Percentiles rank a stretch among this genome's conserved stretches.
Conservation (phyloP, 2,329 filamentous ascomycete species). For the Pseudocercospora vitis region DNA sequence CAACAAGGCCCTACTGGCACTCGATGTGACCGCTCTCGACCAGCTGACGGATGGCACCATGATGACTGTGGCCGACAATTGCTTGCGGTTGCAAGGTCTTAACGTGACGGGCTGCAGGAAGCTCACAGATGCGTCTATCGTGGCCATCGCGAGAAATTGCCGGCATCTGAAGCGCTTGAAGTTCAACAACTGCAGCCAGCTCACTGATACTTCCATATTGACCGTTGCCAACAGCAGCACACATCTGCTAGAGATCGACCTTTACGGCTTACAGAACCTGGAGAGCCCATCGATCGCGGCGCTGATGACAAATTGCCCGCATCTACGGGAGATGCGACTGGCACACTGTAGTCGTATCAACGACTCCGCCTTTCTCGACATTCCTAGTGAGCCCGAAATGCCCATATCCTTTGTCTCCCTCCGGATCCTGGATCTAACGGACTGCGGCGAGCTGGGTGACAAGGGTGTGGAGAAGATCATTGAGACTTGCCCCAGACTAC, state of each 20-base stretch:
- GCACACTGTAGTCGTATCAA: slow-evolving; percentile 82
- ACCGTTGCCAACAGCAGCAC: slow-evolving; percentile 86
- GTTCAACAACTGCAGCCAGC: slow-evolving; percentile 85
- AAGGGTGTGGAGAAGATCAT: slow-evolving; percentile 87
- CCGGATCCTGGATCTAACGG: slow-evolving; percentile 90
- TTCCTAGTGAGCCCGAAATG: slow-evolving; percentile 62
- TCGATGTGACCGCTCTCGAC: slow-evolving; percentile 82
- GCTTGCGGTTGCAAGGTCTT: slow-evolving; percentile 80
- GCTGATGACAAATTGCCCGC: slow-evolving; percentile 73
- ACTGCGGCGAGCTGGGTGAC: slow-evolving; percentile 80
- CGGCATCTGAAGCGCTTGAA: slow-evolving; percentile 90
- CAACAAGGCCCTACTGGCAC: slow-evolving; percentile 77
- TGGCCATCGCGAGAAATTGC: slow-evolving; percentile 77
- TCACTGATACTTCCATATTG: slow-evolving; percentile 77
- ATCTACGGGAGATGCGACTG: slow-evolving; percentile 86
- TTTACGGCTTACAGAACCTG: slow-evolving; percentile 79
- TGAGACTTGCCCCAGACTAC: slow-evolving; percentile 76
- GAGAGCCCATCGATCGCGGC: slow-evolving; percentile 81
- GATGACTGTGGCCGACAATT: slow-evolving; percentile 74
- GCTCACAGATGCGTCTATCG: slow-evolving; percentile 83
- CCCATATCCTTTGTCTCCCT: slow-evolving; percentile 70
- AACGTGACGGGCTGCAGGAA: slow-evolving; percentile 86
- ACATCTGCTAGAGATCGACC: slow-evolving; percentile 93
- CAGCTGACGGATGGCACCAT: slow-evolving; percentile 81
- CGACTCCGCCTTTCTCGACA: slow-evolving; percentile 80